phyloP scores from a whole-genome alignment of 345 rosid species.

The Gynandropsis gynandra region DNA sequence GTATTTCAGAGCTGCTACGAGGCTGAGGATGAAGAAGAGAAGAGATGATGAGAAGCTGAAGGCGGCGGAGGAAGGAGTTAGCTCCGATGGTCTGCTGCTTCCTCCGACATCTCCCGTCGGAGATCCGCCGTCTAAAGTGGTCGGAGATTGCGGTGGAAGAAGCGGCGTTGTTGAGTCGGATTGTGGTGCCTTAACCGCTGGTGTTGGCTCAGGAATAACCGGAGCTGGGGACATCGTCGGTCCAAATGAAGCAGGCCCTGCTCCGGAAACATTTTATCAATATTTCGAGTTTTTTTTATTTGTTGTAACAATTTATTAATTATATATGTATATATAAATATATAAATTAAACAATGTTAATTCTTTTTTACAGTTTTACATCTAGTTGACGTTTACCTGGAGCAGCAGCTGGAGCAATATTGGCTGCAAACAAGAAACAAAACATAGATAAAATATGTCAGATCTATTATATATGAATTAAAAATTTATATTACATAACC shows the following conservation, averaged over 20 bases:
- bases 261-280: too few relatives aligned
- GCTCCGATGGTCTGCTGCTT: constrained; percentile 42
- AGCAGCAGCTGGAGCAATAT: constrained; percentile 59
- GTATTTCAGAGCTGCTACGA: constrained; percentile 32
- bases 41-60: constrained; percentile 40
- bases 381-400: too few relatives aligned
- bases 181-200: constrained; percentile 53
- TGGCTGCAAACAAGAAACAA: constrained; percentile 26
- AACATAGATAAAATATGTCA: not conserved
- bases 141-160: constrained; percentile 49
- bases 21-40: constrained; percentile 37
- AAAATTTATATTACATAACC: too few relatives aligned
- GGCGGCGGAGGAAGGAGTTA: constrained; percentile 49
- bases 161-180: constrained; percentile 39
- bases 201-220: constrained; percentile 49
- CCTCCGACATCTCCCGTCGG: constrained; percentile 44
- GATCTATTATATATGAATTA: too few relatives aligned
- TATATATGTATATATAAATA: not conserved
- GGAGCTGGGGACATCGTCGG: constrained; percentile 46
- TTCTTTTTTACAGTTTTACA: too few relatives aligned
- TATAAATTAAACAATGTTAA: too few relatives aligned
- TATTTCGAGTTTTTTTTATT: too few relatives aligned
- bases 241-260: constrained; percentile 52
- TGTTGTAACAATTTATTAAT: too few relatives aligned
- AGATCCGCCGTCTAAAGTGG: constrained; percentile 16